phyloP scores from a whole-genome alignment of 148 eudicot species.

The Cornus kousa region DNA sequence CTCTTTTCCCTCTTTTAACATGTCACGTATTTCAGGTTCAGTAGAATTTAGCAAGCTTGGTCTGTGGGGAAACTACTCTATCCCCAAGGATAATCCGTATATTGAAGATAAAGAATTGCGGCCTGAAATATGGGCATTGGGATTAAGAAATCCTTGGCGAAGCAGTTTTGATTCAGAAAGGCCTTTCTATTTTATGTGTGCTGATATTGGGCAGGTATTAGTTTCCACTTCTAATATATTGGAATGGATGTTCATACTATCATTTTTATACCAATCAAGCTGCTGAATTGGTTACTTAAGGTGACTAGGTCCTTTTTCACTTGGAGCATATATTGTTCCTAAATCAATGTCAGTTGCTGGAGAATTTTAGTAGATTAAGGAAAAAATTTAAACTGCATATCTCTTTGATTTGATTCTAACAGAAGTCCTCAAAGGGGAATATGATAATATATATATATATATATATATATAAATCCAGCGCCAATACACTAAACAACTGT shows the following conservation, averaged over 20 bases:
- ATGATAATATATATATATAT: no score
- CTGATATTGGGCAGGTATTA: conserved; percentile 80
- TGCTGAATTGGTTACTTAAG: not conserved
- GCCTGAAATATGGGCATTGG: conserved; percentile 89
- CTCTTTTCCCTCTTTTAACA: not conserved
- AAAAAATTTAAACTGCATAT: no score
- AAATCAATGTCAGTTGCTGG: no score
- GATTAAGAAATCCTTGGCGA: conserved; percentile 83
- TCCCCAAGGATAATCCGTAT: conserved; percentile 81
- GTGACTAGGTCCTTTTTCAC: not conserved
- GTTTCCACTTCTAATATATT: not conserved
- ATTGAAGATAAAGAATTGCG: conserved; percentile 44
- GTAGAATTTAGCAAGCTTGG: conserved; percentile 42
- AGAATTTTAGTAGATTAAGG: no score
- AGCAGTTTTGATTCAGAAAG: conserved; percentile 86
- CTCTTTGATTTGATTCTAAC: no score
- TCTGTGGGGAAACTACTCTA: conserved; percentile 84
- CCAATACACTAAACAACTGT: no score
- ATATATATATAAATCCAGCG: no score
- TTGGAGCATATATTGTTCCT: no score
- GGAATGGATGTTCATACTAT: not conserved
- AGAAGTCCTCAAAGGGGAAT: no score
- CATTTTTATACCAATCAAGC: not conserved
- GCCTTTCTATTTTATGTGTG: conserved; percentile 81
- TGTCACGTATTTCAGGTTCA: conserved; percentile 41